Evolutionary conservation across 176 grass and related monocot genomes (phyloP), one percentile per base, ranked within the genome.

Genomic region (Eleusine indica): DNA sequence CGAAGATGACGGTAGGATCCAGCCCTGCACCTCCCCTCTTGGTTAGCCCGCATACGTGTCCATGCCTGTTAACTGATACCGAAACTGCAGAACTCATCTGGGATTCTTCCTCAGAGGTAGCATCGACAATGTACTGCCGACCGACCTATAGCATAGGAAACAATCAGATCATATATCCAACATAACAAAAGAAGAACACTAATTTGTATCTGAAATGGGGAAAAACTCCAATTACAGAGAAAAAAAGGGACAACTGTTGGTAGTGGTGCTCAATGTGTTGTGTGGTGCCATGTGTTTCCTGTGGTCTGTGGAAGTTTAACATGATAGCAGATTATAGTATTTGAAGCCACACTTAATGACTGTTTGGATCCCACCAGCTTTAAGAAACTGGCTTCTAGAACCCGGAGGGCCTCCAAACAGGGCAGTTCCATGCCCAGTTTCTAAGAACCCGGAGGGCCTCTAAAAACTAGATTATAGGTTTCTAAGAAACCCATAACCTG

Each of bases 81-180:
- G 91, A 97, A 83, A 97, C 86, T 2, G 90, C 95, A 13, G 88
- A 94, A 61, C 90, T 97, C 88, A 94, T 97, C 71, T 94, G 90
- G 37, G 95, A 94, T 75, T 97, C 92, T 79, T 97, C 95, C 74
- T 97, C 95, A 12, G 52, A 89, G 42, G 92, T 89, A 42, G 94
- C 88, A 71, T 94, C 94, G 4, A 87, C 92, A 80, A 94, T 97
- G 74, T 97, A 97, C 66, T 89, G 90, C 78, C 64, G 90, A 38
- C 90, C 92, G 18, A 97, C 88, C 95, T 97, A 10, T 47, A 41
- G 73, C 62, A 56, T 48, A 71, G 64, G 14, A 40, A 84, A 80
- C 52, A 80, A 40, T 17, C 28, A 72, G 17, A 54, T 77, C 58
- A 73, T 30, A 65, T 43, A 80, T 70, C 32, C 72, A 39, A 32